Evolutionary conservation across 148 eudicot genomes (phyloP), one percentile per base, ranked within the genome.

Genomic region (Drosera capensis): DNA sequence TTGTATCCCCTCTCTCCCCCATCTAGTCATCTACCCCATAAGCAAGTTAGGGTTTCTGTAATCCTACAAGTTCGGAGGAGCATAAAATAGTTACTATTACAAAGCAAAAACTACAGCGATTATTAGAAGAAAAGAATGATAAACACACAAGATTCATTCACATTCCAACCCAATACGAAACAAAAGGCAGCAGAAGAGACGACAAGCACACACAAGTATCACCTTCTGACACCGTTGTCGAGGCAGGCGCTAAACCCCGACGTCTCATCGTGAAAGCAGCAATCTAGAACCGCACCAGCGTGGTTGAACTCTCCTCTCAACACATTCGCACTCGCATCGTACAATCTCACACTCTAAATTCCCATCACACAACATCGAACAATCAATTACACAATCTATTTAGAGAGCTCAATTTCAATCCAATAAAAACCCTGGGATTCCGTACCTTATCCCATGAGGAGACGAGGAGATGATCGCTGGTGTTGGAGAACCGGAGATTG

Each of bases 191-290:
- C 35, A 29, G 12, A 5, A 12, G 23, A 52, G 37, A 14, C n/a
- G n/a, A n/a, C n/a, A n/a, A n/a, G n/a, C n/a, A n/a, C n/a, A n/a
- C n/a, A n/a, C n/a, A n/a, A n/a, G n/a, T n/a, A 52, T 5, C 34
- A 26, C 96, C 97, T 70, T 58, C 97, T 62, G 25, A 88, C 97
- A 41, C 86, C 73, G 51, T 62, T 66, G 47, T 88, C 97, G 5
- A 64, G 75, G 50, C 81, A 39, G 5, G 92, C 97, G 39, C 84
- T 80, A 57, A 88, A 88, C 19, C 94, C 97, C 0, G 94, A 80
- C 19, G 86, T 68, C 40, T 88, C 96, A 34, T 88, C 96, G 40
- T 83, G 94, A 57, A 88, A 88, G 65, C 96, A 88, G 48, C 94
- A 88, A 58, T 88, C 96, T n/a, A 88, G 68, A 7, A 83, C 97